Evolutionary conservation across 139 green algal genomes (phyloP), one percentile per base, ranked within the genome.

Genomic region (Micromonas pusilla): DNA sequence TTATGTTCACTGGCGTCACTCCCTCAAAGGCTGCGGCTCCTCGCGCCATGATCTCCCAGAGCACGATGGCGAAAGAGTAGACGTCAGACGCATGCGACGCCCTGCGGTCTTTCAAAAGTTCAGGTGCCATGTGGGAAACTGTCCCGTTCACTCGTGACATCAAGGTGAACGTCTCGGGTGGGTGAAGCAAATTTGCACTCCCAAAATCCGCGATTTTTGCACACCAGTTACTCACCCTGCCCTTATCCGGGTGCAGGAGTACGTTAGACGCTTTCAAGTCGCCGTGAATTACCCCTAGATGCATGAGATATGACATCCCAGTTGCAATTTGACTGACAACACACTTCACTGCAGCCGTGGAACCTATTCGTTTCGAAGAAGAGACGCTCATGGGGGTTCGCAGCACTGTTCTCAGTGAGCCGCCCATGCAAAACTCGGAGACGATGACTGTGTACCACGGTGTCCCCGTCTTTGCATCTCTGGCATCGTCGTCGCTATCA

Each of bases 121-220:
- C 45, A 9, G 45, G 45, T 16, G 45, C 45, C 45, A 57, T 57
- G 45, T 57, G 45, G 9, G 45, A 57, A 9, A 57, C 45, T 16
- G 45, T 57, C 9, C 45, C 45, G 45, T 57, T 57, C 45, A 57
- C 16, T 9, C 9, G 9, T 9, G 9, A 9, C 45, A 57, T 9
- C 9, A 16, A 16, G 9, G 16, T 16, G 45, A 9, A 16, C 9
- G 45, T 16, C 9, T 9, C 45, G 16, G 9, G 9, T 9, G 45
- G 45, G 9, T 9, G 45, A 16, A 57, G 9, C 45, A 9, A 16
- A 23, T 16, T 57, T 9, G 45, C 45, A 57, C 9, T 57, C 9
- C 60, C 60, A 28, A 68, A 68, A 68, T 68, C 60, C 13, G 19
- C 26, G 60, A 68, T 68, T 19, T 68, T 68, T 19, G 60, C 60